These are phyloP conservation scores for Ophiocordyceps camponoti-floridani DNA, from an alignment of 2,329 filamentous ascomycete species.

Conservation along the genomic window DNA sequence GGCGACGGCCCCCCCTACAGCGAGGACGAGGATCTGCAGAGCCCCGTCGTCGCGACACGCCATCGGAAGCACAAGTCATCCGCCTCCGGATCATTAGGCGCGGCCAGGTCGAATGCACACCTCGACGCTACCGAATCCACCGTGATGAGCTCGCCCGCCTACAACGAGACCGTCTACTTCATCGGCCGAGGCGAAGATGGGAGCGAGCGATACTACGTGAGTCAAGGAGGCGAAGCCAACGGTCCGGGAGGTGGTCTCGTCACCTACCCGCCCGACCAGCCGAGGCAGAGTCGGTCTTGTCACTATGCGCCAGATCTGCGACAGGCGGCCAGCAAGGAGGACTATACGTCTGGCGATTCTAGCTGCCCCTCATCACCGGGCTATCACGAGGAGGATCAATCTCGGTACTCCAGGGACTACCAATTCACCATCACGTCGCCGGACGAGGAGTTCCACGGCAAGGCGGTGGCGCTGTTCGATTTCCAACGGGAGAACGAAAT, in stretches of 20 bases:
- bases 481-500: constrained; percentile 94
- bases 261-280: constrained; percentile 53
- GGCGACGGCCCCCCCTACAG: constrained; percentile 84
- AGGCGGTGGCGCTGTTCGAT: constrained; percentile 87
- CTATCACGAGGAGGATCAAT: constrained; percentile 46
- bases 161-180: constrained; percentile 48
- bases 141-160: background rate
- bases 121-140: constrained; percentile 8
- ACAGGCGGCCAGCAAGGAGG: constrained; percentile 29
- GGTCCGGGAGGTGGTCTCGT: constrained; percentile 67
- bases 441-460: constrained; percentile 95
- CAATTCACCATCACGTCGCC: constrained; percentile 89
- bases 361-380: constrained; percentile 41
- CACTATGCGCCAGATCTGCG: constrained; percentile 25
- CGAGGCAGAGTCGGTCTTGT: constrained; percentile 34
- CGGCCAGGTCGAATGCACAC: constrained; percentile 23
- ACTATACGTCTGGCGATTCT: constrained; percentile 40
- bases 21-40: constrained; percentile 88
- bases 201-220: constrained; percentile 58
- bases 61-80: constrained; percentile 75
- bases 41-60: constrained; percentile 68
- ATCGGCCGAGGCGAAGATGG: constrained; percentile 50
- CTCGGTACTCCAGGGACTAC: constrained; percentile 77
- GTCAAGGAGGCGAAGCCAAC: constrained; percentile 50
- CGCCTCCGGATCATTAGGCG: constrained; percentile 15